phyloP scores from a whole-genome alignment of 2,329 filamentous ascomycete genomes.

The Exophiala oligosperma region DNA sequence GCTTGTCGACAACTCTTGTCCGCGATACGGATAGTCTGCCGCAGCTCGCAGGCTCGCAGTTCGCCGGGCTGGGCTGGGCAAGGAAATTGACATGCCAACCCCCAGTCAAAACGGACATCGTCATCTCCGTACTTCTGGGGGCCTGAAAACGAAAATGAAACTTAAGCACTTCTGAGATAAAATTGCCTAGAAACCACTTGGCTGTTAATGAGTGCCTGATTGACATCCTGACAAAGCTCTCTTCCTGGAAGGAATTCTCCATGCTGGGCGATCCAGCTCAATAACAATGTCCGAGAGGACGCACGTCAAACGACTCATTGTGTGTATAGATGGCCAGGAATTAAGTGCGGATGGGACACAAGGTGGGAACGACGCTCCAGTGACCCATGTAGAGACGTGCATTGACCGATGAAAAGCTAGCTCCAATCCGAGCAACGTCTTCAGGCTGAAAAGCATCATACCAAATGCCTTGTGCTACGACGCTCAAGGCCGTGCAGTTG shows the following conservation, averaged over 20 bases:
- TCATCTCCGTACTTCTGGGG: no score
- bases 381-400: neutral
- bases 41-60: no score
- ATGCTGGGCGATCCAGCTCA: neutral
- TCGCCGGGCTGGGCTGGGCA: no score
- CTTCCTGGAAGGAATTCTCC: neutral
- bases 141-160: no score
- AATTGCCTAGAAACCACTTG: no score
- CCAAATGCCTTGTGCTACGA: constrained; percentile 14
- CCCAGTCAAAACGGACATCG: no score
- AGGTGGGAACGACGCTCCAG: constrained; percentile 2
- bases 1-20: no score
- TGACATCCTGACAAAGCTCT: no score
- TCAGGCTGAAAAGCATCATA: constrained; percentile 20
- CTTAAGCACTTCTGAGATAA: no score
- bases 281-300: constrained; percentile 44
- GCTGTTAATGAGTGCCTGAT: no score
- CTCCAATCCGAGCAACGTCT: constrained; percentile 21
- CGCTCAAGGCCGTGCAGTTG: constrained; percentile 9
- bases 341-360: constrained; percentile 5
- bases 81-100: no score
- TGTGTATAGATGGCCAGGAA: constrained; percentile 22
- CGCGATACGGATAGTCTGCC: no score
- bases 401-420: constrained; percentile 12
- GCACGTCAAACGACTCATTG: constrained; percentile 32